Percentiles rank a stretch among this genome's conserved stretches.
Evolutionary conservation across 2,329 filamentous ascomycete species (phyloP).

Genomic region (Colletotrichum tabaci): DNA sequence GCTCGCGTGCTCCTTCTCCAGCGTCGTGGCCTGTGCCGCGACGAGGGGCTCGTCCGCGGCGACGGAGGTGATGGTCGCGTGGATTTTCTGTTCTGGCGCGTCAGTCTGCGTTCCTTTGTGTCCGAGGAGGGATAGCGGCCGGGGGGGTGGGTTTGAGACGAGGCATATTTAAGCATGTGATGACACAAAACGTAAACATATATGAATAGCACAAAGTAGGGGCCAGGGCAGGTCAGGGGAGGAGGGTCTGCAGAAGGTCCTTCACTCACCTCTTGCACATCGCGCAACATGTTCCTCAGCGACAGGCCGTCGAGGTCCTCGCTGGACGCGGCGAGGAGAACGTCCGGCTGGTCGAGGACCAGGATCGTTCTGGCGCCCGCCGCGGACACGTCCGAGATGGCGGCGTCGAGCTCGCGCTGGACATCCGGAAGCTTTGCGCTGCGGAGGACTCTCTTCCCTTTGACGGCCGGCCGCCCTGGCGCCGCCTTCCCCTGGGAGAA

Average conservation of each 20-base stretch:
- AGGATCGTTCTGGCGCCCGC: constrained; percentile 67
- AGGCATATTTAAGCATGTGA: background rate
- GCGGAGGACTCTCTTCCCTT: constrained; percentile 47
- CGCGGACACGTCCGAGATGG: constrained; percentile 57
- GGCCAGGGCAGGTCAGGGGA: background rate
- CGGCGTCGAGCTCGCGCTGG: constrained; percentile 55
- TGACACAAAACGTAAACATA: background rate
- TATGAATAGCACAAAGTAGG: background rate
- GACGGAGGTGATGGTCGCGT: constrained; percentile 77
- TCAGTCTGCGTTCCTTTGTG: constrained; percentile 16
- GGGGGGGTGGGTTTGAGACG: background rate
- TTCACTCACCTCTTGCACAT: constrained; percentile 73
- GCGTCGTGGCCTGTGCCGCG: constrained; percentile 69
- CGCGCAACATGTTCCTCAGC: constrained; percentile 71
- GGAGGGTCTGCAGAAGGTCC: too few relatives aligned
- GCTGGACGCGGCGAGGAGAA: constrained; percentile 72
- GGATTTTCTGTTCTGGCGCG: constrained; percentile 63
- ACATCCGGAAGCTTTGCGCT: constrained; percentile 55
- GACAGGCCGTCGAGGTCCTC: constrained; percentile 59
- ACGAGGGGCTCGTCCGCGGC: constrained; percentile 83
- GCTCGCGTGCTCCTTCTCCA: constrained; percentile 81
- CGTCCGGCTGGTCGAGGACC: constrained; percentile 76
- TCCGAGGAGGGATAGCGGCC: background rate
- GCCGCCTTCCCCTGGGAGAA: constrained; percentile 53
- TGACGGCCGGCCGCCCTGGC: constrained; percentile 14